Evolutionary conservation across 768 basidiomycete genomes (phyloP).

Genomic region (Rhizopogon vulgaris): DNA sequence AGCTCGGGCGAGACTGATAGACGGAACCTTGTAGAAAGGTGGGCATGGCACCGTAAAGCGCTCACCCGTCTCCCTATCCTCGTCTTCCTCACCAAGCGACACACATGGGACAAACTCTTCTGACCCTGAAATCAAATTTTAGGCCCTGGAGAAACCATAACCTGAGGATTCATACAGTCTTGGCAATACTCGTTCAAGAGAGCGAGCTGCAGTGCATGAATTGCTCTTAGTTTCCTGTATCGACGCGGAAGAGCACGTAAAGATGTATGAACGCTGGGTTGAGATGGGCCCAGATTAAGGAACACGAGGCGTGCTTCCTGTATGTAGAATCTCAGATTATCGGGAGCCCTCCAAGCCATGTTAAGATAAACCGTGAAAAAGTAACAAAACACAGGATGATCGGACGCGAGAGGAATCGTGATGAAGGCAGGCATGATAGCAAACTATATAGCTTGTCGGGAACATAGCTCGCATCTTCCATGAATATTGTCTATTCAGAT

Average conservation of each 20-base stretch:
- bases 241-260: conserved; percentile 38
- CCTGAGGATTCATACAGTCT: neutral
- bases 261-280: conserved; percentile 25
- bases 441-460: neutral
- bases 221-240: conserved; percentile 47
- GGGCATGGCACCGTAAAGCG: conserved; percentile 39
- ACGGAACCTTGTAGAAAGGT: conserved; percentile 30
- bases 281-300: conserved; percentile 29
- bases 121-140: conserved; percentile 28
- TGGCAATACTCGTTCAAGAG: conserved; percentile 19
- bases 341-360: conserved; percentile 30
- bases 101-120: conserved; percentile 29
- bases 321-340: conserved; percentile 42
- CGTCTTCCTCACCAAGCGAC: conserved; percentile 30
- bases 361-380: neutral
- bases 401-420: neutral
- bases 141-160: conserved; percentile 2
- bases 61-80: conserved; percentile 33
- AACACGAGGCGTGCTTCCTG: conserved; percentile 40
- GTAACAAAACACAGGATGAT: neutral
- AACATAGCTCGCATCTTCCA: neutral
- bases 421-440: neutral
- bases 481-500: neutral
- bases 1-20: conserved; percentile 30
- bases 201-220: conserved; percentile 28